Evolutionary conservation across 352 stramenopile species (phyloP).

Genomic region (Phytophthora capsici): DNA sequence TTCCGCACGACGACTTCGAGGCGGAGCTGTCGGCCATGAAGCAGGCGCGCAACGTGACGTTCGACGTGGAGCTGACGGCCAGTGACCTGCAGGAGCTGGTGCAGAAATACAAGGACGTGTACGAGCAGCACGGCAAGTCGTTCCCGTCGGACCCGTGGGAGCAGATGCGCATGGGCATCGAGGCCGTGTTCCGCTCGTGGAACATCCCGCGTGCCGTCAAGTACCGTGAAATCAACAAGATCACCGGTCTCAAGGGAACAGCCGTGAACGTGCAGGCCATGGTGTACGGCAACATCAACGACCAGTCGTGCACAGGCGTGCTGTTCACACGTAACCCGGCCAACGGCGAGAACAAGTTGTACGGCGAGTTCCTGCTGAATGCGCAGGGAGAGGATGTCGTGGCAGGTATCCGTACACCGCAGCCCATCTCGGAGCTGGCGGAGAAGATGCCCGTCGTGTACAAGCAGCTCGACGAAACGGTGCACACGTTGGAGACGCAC

Average conservation of each 20-base stretch:
- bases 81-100: constrained; percentile 33
- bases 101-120: constrained; percentile 34
- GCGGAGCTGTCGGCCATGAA: constrained; percentile 33
- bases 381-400: constrained; percentile 34
- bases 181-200: constrained; percentile 35
- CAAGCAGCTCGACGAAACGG: constrained; percentile 33
- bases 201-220: constrained; percentile 37
- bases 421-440: constrained; percentile 34
- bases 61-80: constrained; percentile 33
- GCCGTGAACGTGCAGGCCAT: constrained; percentile 36
- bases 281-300: constrained; percentile 38
- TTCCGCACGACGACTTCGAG: constrained; percentile 36
- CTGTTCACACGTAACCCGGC: constrained; percentile 34
- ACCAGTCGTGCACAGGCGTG: constrained; percentile 30
- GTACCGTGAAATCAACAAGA: constrained; percentile 39
- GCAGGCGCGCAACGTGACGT: constrained; percentile 23
- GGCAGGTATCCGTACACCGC: constrained; percentile 29
- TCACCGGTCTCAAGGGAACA: constrained; percentile 33
- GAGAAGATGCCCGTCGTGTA: constrained; percentile 32
- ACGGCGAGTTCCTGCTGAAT: constrained; percentile 37
- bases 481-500: constrained; percentile 37
- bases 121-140: constrained; percentile 27
- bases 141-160: constrained; percentile 36
- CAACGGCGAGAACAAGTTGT: constrained; percentile 33
- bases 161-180: constrained; percentile 36